These are phyloP conservation scores for Rhizophagus clarus DNA, from an alignment of 192 early-diverging fungal genomes.

Conservation along the genomic window DNA sequence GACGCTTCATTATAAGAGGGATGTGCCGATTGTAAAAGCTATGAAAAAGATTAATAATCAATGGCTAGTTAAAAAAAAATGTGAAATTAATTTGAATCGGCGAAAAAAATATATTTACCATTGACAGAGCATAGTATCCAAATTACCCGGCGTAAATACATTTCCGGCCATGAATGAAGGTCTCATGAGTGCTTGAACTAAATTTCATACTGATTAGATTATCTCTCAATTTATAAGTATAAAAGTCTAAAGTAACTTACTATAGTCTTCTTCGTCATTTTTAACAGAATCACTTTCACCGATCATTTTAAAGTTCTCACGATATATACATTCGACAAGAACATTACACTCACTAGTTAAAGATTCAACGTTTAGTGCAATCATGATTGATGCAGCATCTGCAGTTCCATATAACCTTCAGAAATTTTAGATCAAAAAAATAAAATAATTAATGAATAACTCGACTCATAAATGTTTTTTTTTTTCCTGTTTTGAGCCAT, in stretches of 20 bases:
- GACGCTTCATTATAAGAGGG: background rate
- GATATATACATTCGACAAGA: slow-evolving; percentile 71
- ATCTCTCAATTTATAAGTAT: background rate
- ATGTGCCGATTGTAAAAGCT: background rate
- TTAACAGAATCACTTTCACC: slow-evolving; percentile 62
- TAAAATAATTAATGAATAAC: background rate
- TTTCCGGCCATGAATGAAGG: slow-evolving; percentile 74
- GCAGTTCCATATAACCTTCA: slow-evolving; percentile 35
- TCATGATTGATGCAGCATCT: slow-evolving; percentile 66
- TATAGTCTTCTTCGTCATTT: slow-evolving; percentile 53
- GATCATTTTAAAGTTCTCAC: slow-evolving; percentile 77
- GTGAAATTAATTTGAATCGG: background rate
- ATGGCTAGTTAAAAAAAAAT: slow-evolving; percentile 25
- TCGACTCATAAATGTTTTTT: background rate
- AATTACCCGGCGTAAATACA: slow-evolving; percentile 69
- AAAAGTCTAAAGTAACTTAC: background rate
- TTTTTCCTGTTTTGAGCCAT: no score
- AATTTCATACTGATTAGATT: background rate
- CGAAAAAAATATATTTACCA: slow-evolving; percentile 35
- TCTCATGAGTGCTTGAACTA: slow-evolving; percentile 62
- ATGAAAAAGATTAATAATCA: background rate
- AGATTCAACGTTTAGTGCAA: slow-evolving; percentile 68
- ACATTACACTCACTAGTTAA: slow-evolving; percentile 60
- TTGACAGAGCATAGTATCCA: slow-evolving; percentile 72
- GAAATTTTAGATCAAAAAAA: background rate